Percentiles rank a stretch among this genome's conserved stretches.
Conservation (phyloP, 1,284 basidiomycete genomes). For the Papiliotrema laurentii region DNA sequence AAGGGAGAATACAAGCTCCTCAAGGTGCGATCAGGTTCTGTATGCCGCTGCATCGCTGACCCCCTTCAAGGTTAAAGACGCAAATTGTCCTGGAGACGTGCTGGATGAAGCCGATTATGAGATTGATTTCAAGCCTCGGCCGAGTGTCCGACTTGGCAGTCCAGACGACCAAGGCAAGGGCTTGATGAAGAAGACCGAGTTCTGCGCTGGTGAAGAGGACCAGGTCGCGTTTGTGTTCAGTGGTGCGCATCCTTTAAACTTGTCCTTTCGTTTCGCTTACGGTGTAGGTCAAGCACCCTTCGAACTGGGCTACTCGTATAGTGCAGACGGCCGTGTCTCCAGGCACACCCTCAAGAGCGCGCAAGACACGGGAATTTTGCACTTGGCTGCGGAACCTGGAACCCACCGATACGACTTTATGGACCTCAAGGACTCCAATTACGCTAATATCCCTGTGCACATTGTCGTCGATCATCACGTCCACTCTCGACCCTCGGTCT, state of each 20-base stretch:
- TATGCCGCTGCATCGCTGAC: not conserved
- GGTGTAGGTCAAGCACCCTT: constrained; percentile 70
- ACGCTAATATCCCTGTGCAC: constrained; percentile 55
- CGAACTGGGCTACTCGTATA: constrained; percentile 58
- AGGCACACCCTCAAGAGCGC: constrained; percentile 78
- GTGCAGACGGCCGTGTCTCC: constrained; percentile 51
- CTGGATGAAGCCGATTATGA: constrained; percentile 59
- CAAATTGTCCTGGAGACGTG: constrained; percentile 75
- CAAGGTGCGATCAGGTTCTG: constrained; percentile 51
- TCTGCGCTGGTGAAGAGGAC: constrained; percentile 76
- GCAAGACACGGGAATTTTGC: constrained; percentile 72
- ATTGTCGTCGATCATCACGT: constrained; percentile 77
- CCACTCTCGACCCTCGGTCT: constrained; percentile 66
- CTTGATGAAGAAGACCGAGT: constrained; percentile 59
- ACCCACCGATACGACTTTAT: constrained; percentile 83
- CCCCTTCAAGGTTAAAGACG: constrained; percentile 63
- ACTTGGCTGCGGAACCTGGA: constrained; percentile 74
- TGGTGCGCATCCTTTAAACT: constrained; percentile 53
- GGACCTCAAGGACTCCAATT: constrained; percentile 81
- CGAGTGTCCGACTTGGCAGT: constrained; percentile 46
- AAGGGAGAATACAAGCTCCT: constrained; percentile 72
- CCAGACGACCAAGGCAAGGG: constrained; percentile 56
- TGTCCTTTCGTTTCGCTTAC: not conserved
- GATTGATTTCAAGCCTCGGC: constrained; percentile 58
- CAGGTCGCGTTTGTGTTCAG: constrained; percentile 73